Percentiles rank a stretch among this genome's conserved stretches.
phyloP scores from a whole-genome alignment of 1,284 basidiomycete genomes.

The Crepidotus sp. region DNA sequence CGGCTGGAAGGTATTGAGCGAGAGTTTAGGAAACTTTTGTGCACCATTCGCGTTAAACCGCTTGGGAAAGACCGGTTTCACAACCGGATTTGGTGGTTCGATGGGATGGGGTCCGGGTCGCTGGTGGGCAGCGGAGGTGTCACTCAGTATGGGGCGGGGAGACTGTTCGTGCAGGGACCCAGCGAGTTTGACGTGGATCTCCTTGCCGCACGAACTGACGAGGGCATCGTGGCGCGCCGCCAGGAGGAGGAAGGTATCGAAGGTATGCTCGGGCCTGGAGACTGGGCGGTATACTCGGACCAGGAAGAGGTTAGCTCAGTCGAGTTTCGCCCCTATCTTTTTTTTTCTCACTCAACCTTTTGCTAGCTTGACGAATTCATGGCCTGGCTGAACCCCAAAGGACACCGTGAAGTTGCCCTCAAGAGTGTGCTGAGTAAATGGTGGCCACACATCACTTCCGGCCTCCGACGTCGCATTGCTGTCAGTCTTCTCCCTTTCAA shows the following conservation, averaged over 20 bases:
- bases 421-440: constrained; percentile 76
- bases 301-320: constrained; percentile 67
- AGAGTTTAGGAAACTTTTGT: constrained; percentile 83
- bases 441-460: constrained; percentile 78
- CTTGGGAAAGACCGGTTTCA: constrained; percentile 89
- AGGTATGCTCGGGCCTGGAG: constrained; percentile 60
- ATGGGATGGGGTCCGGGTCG: constrained; percentile 83
- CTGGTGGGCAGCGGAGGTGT: constrained; percentile 67
- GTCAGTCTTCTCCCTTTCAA: constrained; percentile 36
- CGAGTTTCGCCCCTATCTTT: neutral
- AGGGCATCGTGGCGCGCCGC: constrained; percentile 52
- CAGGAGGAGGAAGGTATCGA: constrained; percentile 71
- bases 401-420: constrained; percentile 78
- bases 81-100: constrained; percentile 97
- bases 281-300: constrained; percentile 88
- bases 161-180: constrained; percentile 86
- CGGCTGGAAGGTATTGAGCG: constrained; percentile 83
- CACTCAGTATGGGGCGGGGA: constrained; percentile 78
- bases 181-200: constrained; percentile 70
- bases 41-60: constrained; percentile 78
- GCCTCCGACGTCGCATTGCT: constrained; percentile 65
- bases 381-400: constrained; percentile 88
- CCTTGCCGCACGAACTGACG: constrained; percentile 49
- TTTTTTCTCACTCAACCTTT: constrained; percentile 13
- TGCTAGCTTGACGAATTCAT: constrained; percentile 71